Percentiles rank a stretch among this genome's conserved stretches.
Evolutionary conservation across 352 stramenopile species (phyloP).

Genomic region (Phytophthora pistaciae): DNA sequence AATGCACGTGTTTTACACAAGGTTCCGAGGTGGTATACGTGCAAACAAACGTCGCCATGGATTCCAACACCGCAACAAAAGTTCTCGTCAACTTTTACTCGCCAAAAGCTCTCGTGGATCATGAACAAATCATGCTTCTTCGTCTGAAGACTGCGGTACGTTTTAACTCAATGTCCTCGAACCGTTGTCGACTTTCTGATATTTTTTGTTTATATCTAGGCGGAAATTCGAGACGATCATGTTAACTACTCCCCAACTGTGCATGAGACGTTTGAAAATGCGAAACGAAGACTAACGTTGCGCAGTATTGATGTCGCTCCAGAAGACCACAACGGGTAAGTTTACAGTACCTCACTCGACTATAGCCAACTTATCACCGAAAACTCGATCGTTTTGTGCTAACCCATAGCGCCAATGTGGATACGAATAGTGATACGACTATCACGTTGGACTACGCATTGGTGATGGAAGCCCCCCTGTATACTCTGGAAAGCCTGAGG

Average conservation of each 20-base stretch:
- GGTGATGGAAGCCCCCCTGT: constrained; percentile 62
- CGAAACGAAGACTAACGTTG: constrained; percentile 58
- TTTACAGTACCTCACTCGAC: neutral
- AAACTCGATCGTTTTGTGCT: constrained; percentile 20
- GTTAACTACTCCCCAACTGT: constrained; percentile 35
- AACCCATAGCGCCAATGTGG: constrained; percentile 21
- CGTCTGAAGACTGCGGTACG: constrained; percentile 53
- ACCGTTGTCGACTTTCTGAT: neutral
- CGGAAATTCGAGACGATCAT: constrained; percentile 22
- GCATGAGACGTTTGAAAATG: constrained; percentile 56
- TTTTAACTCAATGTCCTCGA: neutral
- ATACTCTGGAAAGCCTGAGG: constrained; percentile 51
- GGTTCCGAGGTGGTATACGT: constrained; percentile 48
- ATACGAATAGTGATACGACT: constrained; percentile 45
- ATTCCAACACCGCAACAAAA: constrained; percentile 60
- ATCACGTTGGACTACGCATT: constrained; percentile 66
- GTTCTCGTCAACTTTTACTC: constrained; percentile 77
- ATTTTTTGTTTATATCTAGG: neutral
- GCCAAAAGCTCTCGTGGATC: constrained; percentile 30
- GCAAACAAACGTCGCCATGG: constrained; percentile 64
- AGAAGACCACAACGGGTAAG: constrained; percentile 68
- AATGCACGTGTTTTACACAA: constrained; percentile 44
- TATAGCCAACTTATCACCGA: constrained; percentile 7
- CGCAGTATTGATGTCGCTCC: constrained; percentile 39
- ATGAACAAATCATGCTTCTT: constrained; percentile 53